These are phyloP conservation scores for Aegilops tauschii DNA, from an alignment of 176 grass and related monocot genomes.

Conservation along the genomic window DNA sequence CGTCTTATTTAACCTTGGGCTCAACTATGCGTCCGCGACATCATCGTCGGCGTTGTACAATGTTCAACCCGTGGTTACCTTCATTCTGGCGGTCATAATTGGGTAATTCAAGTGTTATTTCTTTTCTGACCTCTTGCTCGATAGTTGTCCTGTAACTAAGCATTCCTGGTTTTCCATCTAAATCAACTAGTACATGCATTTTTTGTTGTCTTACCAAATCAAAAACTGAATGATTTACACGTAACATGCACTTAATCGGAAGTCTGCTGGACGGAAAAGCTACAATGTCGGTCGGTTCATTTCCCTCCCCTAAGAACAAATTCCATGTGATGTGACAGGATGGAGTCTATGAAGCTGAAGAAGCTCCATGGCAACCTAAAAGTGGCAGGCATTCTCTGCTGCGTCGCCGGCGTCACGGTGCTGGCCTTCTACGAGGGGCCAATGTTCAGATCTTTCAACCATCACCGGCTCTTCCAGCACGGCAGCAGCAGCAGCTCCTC, in stretches of 20 bases:
- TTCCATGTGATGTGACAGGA: constrained; percentile 29
- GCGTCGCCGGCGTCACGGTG: constrained; percentile 45
- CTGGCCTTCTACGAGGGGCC: constrained; percentile 73
- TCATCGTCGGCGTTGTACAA: constrained; percentile 62
- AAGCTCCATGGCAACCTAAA: constrained; percentile 59
- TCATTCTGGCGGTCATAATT: constrained; percentile 61
- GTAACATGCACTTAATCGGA: background rate
- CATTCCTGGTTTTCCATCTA: background rate
- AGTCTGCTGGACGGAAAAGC: background rate
- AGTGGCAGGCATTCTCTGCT: constrained; percentile 49
- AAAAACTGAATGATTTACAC: background rate
- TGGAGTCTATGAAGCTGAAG: constrained; percentile 64
- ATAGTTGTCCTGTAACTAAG: background rate
- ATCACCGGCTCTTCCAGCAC: constrained; percentile 33
- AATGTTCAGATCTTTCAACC: constrained; percentile 56
- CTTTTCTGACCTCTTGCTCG: background rate
- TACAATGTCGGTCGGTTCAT: background rate
- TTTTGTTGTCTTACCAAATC: background rate
- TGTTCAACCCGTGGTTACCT: constrained; percentile 57
- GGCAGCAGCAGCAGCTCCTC: background rate
- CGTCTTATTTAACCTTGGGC: constrained; percentile 47
- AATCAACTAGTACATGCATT: background rate
- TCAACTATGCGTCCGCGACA: constrained; percentile 62
- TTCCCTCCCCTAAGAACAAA: background rate
- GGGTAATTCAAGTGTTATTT: constrained; percentile 16